Conservation (phyloP, 148 eudicot genomes). For the Bassia scoparia region DNA sequence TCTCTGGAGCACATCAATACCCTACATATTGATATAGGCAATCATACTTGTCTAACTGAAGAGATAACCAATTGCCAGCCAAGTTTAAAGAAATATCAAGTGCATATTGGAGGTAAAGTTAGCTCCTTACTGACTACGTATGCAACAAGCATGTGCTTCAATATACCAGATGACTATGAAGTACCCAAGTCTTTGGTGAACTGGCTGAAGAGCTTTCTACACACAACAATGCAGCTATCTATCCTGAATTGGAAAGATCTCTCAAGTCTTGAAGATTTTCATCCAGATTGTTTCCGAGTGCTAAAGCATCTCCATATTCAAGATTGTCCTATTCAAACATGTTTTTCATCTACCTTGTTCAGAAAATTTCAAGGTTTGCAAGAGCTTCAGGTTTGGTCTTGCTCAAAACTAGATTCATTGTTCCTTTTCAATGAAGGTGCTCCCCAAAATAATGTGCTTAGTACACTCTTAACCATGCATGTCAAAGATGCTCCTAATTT, state of each 20-base stretch:
- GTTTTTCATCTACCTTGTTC: constrained; percentile 16
- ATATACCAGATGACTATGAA: constrained; percentile 15
- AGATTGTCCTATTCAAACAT: constrained; percentile 14
- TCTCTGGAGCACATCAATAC: constrained; percentile 25
- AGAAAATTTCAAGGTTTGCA: constrained; percentile 14
- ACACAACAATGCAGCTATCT: constrained; percentile 16
- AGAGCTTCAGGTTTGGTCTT: constrained; percentile 19
- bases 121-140: not conserved
- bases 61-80: constrained; percentile 9
- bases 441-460: constrained; percentile 7
- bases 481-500: constrained; percentile 24
- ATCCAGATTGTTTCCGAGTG: constrained; percentile 7
- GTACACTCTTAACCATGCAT: constrained; percentile 20
- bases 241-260: constrained; percentile 19
- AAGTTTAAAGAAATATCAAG: constrained; percentile 26
- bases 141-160: constrained; percentile 22
- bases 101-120: constrained; percentile 25
- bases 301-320: constrained; percentile 26
- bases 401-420: constrained; percentile 19
- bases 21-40: constrained; percentile 26
- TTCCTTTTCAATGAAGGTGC: not conserved
- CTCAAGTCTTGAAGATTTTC: constrained; percentile 21
- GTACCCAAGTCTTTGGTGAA: constrained; percentile 8
- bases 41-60: constrained; percentile 6
- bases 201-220: constrained; percentile 20